phyloP scores from a whole-genome alignment of 192 early-diverging fungal species.

The Piromyces finnis region DNA sequence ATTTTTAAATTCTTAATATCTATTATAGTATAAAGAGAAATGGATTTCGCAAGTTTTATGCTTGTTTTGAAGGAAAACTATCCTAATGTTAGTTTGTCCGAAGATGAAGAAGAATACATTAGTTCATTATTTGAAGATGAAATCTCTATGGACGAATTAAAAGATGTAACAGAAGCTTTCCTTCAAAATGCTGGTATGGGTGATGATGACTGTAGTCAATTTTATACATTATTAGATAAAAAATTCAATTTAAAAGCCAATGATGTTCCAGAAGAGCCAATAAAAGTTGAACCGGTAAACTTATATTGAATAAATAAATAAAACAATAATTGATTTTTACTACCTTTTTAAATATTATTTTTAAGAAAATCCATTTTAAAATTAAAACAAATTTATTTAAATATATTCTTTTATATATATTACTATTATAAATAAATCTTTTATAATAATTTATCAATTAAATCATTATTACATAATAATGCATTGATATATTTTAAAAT shows the following conservation, averaged over 20 bases:
- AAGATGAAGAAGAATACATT: not conserved
- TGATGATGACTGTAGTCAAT: conserved; percentile 17
- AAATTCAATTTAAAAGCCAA: not conserved
- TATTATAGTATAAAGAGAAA: not conserved
- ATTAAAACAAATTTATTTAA: no score
- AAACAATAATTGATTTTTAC: no score
- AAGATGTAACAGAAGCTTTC: conserved; percentile 44
- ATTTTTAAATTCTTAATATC: no score
- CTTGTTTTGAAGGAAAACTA: not conserved
- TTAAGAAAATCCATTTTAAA: no score
- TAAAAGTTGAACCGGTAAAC: not conserved
- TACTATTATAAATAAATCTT: no score
- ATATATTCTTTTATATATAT: no score
- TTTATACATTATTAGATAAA: conserved; percentile 12
- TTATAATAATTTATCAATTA: no score
- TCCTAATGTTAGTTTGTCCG: not conserved
- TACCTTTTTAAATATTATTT: no score
- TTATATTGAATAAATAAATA: no score
- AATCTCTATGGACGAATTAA: conserved; percentile 16
- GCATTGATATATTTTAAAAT: no score
- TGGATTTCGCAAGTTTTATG: not conserved
- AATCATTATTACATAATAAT: no score
- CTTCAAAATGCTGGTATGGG: conserved; percentile 38
- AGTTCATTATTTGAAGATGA: conserved; percentile 5
- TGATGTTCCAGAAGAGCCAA: conserved; percentile 1